Percentiles rank a stretch among this genome's conserved stretches.
Conservation (phyloP, 345 rosid genomes). For the Citrus trifoliata region DNA sequence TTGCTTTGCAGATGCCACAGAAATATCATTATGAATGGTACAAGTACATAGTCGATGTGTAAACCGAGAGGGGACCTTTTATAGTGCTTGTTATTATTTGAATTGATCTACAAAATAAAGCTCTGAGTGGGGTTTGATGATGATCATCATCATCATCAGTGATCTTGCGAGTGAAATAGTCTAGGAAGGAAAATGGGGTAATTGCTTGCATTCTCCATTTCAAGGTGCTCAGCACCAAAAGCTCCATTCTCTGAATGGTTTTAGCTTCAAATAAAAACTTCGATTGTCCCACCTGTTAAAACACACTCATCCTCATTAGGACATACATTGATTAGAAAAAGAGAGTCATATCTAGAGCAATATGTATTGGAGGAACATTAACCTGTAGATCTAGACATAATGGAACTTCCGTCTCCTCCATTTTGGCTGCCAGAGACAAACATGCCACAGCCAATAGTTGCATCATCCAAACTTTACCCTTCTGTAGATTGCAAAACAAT, state of each 20-base stretch:
- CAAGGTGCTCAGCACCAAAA: slow-evolving; percentile 63
- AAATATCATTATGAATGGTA: slow-evolving; percentile 14
- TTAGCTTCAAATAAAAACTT: slow-evolving; percentile 60
- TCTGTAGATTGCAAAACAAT: slow-evolving; percentile 30
- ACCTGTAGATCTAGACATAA: slow-evolving; percentile 68
- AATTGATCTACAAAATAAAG: slow-evolving; percentile 38
- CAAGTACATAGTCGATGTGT: slow-evolving; percentile 6
- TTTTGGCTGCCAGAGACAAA: slow-evolving; percentile 69
- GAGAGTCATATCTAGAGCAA: not conserved
- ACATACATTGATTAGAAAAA: not conserved
- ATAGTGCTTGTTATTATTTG: slow-evolving; percentile 44
- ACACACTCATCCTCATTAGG: not conserved
- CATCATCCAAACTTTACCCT: slow-evolving; percentile 65
- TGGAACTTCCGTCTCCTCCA: slow-evolving; percentile 74
- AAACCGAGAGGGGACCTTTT: slow-evolving; percentile 35
- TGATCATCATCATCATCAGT: slow-evolving; percentile 36
- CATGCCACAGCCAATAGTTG: slow-evolving; percentile 74
- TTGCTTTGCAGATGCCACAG: not conserved
- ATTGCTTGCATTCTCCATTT: slow-evolving; percentile 76
- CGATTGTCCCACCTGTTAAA: slow-evolving; percentile 47
- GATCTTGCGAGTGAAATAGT: slow-evolving; percentile 54
- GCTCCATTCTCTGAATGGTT: slow-evolving; percentile 76
- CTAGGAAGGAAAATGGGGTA: slow-evolving; percentile 66
- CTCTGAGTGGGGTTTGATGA: slow-evolving; percentile 28
- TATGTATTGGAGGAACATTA: not conserved